Conservation (phyloP, 1,284 basidiomycete species). For the Ceratobasidium sp. region DNA sequence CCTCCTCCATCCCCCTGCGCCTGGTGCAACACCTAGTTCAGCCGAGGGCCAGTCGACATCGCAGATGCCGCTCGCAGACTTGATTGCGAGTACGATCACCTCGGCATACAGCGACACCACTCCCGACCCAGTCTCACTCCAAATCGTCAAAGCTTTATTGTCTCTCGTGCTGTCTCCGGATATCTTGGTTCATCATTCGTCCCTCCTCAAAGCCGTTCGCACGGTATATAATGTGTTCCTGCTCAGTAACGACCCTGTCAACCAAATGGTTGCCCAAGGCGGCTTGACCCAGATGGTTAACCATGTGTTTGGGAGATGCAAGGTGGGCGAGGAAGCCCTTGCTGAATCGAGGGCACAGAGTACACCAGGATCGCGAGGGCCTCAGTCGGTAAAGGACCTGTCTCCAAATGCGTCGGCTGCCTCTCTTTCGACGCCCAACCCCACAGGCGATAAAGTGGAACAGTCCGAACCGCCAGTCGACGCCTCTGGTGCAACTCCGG, state of each 20-base stretch:
- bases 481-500: not conserved
- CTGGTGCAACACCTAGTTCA: constrained; percentile 48
- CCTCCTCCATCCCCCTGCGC: constrained; percentile 73
- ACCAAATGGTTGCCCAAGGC: constrained; percentile 96
- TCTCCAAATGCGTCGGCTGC: constrained; percentile 20
- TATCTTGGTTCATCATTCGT: constrained; percentile 90
- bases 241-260: constrained; percentile 84
- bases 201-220: constrained; percentile 90
- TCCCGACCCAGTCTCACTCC: constrained; percentile 87
- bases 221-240: constrained; percentile 98
- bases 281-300: constrained; percentile 97
- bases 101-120: constrained; percentile 88
- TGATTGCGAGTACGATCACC: constrained; percentile 93
- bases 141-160: constrained; percentile 93
- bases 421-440: not conserved
- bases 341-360: not conserved
- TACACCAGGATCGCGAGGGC: constrained; percentile 10
- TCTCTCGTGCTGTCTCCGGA: constrained; percentile 85
- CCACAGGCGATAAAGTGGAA: not conserved
- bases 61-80: constrained; percentile 80
- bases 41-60: constrained; percentile 54
- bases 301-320: constrained; percentile 81
- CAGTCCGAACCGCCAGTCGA: not conserved
- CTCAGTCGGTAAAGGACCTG: not conserved
- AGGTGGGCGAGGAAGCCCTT: constrained; percentile 14